Evolutionary conservation across 805 yeast genomes (phyloP).

Genomic region (Ogataea nakhonphanomensis): DNA sequence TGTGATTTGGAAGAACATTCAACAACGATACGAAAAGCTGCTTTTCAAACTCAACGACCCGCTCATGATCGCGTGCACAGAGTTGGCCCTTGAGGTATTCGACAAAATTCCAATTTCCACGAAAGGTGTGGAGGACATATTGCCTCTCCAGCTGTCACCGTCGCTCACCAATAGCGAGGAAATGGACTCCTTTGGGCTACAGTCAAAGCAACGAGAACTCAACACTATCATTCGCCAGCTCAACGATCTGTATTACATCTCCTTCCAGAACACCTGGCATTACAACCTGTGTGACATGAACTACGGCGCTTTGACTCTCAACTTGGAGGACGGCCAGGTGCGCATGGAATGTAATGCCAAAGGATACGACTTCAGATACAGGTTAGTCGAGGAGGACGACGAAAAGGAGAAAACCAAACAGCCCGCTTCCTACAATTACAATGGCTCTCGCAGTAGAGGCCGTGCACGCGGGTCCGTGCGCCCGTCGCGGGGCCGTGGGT

Average conservation of each 20-base stretch:
- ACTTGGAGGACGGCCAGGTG: slow-evolving; percentile 44
- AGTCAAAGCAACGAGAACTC: slow-evolving; percentile 37
- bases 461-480: slow-evolving; percentile 3
- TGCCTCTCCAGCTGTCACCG: slow-evolving; percentile 27
- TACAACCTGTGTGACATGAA: slow-evolving; percentile 64
- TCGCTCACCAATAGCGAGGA: slow-evolving; percentile 33
- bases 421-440: background rate
- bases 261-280: slow-evolving; percentile 76
- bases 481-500: slow-evolving; percentile 6
- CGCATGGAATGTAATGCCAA: slow-evolving; percentile 49
- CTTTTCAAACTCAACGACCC: slow-evolving; percentile 40
- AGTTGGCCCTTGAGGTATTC: slow-evolving; percentile 56
- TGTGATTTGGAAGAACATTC: slow-evolving; percentile 60
- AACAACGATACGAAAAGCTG: slow-evolving; percentile 44
- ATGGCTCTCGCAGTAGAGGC: slow-evolving; percentile 9
- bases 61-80: slow-evolving; percentile 43
- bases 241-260: slow-evolving; percentile 58
- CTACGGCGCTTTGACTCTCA: slow-evolving; percentile 46
- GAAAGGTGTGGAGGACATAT: slow-evolving; percentile 32
- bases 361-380: slow-evolving; percentile 63
- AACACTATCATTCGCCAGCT: slow-evolving; percentile 44
- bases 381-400: slow-evolving; percentile 24
- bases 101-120: slow-evolving; percentile 57
- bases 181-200: slow-evolving; percentile 40
- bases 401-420: slow-evolving; percentile 1